Base-by-base conservation (phyloP, 352 stramenopile species). In the Phytophthora hybrid region DNA sequence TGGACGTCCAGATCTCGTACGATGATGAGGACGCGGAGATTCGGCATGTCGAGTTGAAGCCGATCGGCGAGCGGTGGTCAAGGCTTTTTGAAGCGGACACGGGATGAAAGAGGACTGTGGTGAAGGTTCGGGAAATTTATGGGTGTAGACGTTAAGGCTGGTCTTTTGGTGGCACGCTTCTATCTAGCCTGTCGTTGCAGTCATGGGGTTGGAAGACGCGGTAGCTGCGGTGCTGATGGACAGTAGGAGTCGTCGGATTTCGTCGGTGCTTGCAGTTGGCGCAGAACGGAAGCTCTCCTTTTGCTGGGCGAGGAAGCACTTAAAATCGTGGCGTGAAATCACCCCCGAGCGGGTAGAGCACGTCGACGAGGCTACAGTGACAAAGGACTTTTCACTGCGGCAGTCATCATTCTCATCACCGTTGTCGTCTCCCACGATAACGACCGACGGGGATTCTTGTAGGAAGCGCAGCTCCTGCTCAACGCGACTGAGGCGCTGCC, bases 1-100 rank as follows among this genome's bases (percentile, higher is more conserved):
- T 94, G 32, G 80, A 90, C 9, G 81, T 94, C 13, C 54, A 73
- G 31, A 93, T 94, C 32, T 66, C 66, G 55, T 91, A 94, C 68
- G 82, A 83, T 65, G 70, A 85, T 59, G 58, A 81, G 1, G 66
- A 87, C 44, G 62, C 74, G 1, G 58, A 77, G 32, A 51, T 81
- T 11, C 77, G 87, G 14, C 76, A 82, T 55, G 77, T 94, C 0
- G 47, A 68, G 23, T 77, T 94, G 16, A 51, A 74, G 7, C 69
- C 80, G 5, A 73, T 87, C 18, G 87, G 87, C 0, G 34, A 80
- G n/a, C 71, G 77, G 46, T 93, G 87, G 87, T 52, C 52, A 4
- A 61, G 37, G 7, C 54, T 79, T 16, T 63, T 82, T 51, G 51
- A 21, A 21, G 34, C 13, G 0, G 31, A 41, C 5, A 37, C 13